Base-by-base conservation (phyloP, 306 rosid species). In the Cicer judaicum region DNA sequence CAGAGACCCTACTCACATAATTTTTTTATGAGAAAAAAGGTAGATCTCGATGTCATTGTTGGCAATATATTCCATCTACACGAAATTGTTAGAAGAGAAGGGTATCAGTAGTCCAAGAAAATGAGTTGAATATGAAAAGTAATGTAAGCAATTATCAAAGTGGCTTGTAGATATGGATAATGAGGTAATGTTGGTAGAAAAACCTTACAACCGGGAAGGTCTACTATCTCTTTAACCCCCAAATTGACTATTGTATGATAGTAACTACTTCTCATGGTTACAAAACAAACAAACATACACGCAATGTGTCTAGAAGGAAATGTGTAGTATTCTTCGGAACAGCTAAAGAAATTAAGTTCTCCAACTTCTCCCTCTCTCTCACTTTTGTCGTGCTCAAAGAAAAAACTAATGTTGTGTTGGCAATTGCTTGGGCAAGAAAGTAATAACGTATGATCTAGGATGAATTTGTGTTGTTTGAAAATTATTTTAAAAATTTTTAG, bases 141-240 rank as follows among this genome's bases (percentile, higher is more conserved):
- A 61, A 7, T 8, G 38, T 21, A 70, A 61, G 10, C 6, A 11
- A 29, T 29, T 29, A 29, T 3, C 1, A 29, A 34, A 57, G 76
- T 72, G 68, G 39, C 86, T 84, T 84, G 85, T 70, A 71, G 79
- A 73, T 40, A 56, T 76, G 86, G 86, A 42, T 77, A 74, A 81
- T 77, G 88, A 79, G 83, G 84, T 79, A 55, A 84, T 70, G 81
- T 76, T 72, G 5, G 80, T 73, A 81, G 83, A 82, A 81, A 83
- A 83, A 9, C 60, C 60, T 21, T 10, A 10, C 64, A 36, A 56
- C 10, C 5, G 46, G 53, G 47, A 59, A 68, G 70, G 76, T 64
- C 79, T 69, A 76, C 76, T 53, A 47, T 49, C 62, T 78, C 71
- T 78, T 46, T 87, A 84, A 84, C 86, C 72, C 80, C 86, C 84